Evolutionary conservation across 805 yeast genomes (phyloP).

Genomic region (Starmera amethionina): DNA sequence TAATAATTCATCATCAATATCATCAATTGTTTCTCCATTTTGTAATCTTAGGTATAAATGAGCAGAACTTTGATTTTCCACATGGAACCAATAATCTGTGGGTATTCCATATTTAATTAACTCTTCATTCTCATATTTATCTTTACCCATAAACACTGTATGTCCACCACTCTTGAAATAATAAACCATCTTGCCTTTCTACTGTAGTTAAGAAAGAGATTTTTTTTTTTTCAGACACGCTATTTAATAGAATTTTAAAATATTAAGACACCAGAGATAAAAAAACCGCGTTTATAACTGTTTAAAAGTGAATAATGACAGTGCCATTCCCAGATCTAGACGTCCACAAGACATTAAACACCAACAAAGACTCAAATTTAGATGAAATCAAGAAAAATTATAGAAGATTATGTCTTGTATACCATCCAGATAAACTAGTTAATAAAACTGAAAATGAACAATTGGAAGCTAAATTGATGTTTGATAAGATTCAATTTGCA

Average conservation of each 20-base stretch:
- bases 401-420: slow-evolving; percentile 47
- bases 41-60: slow-evolving; percentile 60
- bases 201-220: neutral
- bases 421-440: slow-evolving; percentile 65
- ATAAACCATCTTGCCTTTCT: slow-evolving; percentile 27
- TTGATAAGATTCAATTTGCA: slow-evolving; percentile 68
- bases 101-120: slow-evolving; percentile 55
- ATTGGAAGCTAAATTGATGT: slow-evolving; percentile 27
- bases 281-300: neutral
- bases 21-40: slow-evolving; percentile 33
- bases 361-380: slow-evolving; percentile 30
- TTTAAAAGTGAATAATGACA: slow-evolving; percentile 6
- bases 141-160: slow-evolving; percentile 57
- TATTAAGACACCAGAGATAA: neutral
- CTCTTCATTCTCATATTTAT: slow-evolving; percentile 59
- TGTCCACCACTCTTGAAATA: slow-evolving; percentile 30
- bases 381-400: slow-evolving; percentile 58
- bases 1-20: slow-evolving; percentile 42
- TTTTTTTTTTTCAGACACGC: too few relatives aligned
- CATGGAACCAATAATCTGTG: slow-evolving; percentile 73
- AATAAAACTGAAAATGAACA: slow-evolving; percentile 23
- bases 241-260: too few relatives aligned
- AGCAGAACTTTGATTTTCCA: slow-evolving; percentile 66
- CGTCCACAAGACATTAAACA: slow-evolving; percentile 48
- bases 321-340: slow-evolving; percentile 44